These are phyloP conservation scores for Aspergillus brunneoviolaceus DNA, from an alignment of 2,329 filamentous ascomycete genomes.

Conservation along the genomic window DNA sequence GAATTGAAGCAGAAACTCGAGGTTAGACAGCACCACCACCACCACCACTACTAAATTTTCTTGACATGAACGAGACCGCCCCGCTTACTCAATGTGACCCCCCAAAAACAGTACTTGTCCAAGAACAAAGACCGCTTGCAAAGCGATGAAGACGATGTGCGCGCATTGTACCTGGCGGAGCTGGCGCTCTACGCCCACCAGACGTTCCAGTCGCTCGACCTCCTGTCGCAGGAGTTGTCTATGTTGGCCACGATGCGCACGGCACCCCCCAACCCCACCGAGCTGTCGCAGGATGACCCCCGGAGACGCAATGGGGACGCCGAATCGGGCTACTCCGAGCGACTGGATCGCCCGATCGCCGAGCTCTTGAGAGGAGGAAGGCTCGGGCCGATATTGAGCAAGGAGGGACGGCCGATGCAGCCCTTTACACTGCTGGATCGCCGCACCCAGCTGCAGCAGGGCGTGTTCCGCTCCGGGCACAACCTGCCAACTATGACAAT, in stretches of 20 bases:
- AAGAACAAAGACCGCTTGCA: constrained; percentile 61
- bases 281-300: constrained; percentile 37
- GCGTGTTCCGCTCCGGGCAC: constrained; percentile 87
- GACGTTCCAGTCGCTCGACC: constrained; percentile 83
- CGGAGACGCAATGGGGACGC: constrained; percentile 50
- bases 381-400: constrained; percentile 71
- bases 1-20: constrained; percentile 80
- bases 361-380: constrained; percentile 50
- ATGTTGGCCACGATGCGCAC: constrained; percentile 72
- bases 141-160: constrained; percentile 80
- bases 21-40: constrained; percentile 42
- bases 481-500: constrained; percentile 97
- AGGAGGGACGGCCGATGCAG: constrained; percentile 78
- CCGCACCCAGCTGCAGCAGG: constrained; percentile 70
- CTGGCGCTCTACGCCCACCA: constrained; percentile 72
- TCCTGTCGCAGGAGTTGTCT: constrained; percentile 77
- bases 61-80: background rate
- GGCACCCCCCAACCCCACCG: constrained; percentile 42
- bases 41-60: background rate
- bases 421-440: constrained; percentile 84
- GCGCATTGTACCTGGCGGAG: constrained; percentile 75
- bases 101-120: constrained; percentile 51
- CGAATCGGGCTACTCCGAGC: constrained; percentile 64
- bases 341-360: constrained; percentile 66
- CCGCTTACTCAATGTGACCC: constrained; percentile 36